Evolutionary conservation across 768 basidiomycete genomes (phyloP).

Genomic region (Phanerochaete carnosa): DNA sequence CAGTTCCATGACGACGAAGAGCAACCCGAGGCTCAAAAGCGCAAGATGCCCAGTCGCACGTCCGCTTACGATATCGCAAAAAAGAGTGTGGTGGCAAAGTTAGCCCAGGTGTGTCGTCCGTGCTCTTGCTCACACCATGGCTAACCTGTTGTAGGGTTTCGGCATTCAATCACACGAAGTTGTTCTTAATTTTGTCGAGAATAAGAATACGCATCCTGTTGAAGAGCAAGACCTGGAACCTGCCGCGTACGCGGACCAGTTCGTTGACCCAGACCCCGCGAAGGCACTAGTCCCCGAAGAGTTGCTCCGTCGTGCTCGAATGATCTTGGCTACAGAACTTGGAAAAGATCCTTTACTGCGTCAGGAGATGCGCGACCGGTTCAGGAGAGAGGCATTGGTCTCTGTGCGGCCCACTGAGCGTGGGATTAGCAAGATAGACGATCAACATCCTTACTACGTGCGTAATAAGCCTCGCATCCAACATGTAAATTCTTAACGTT

Average conservation of each 20-base stretch:
- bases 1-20: constrained; percentile 71
- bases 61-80: constrained; percentile 84
- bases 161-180: constrained; percentile 81
- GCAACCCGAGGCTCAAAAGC: constrained; percentile 49
- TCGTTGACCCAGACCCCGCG: constrained; percentile 62
- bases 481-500: background rate
- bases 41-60: constrained; percentile 79
- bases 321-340: constrained; percentile 86
- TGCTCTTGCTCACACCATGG: background rate
- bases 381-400: constrained; percentile 71
- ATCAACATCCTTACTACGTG: constrained; percentile 70
- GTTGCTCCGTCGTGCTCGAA: constrained; percentile 66
- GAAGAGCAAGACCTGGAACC: constrained; percentile 85
- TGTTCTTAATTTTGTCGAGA: constrained; percentile 75
- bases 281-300: constrained; percentile 63
- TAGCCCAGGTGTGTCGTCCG: constrained; percentile 65
- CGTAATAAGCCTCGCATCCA: constrained; percentile 26
- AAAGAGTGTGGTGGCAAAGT: constrained; percentile 68
- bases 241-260: constrained; percentile 81
- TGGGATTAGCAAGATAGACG: constrained; percentile 74
- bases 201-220: constrained; percentile 60
- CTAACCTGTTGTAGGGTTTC: constrained; percentile 54
- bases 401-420: constrained; percentile 86
- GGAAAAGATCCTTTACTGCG: constrained; percentile 90
- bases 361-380: constrained; percentile 69